Base-by-base conservation (phyloP, 805 yeast species). In the Kluyveromyces nonfermentans region DNA sequence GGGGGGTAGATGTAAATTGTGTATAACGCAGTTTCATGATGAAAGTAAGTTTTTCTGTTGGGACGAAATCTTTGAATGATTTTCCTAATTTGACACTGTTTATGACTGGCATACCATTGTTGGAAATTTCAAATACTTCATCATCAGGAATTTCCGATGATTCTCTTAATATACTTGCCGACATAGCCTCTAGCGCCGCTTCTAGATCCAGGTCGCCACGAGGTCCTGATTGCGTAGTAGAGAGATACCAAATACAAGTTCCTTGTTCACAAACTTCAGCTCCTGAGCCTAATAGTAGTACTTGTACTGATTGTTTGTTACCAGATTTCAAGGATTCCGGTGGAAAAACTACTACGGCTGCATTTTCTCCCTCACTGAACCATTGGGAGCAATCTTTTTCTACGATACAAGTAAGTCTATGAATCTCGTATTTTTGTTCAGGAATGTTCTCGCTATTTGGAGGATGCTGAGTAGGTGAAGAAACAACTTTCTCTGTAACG, bases 321-420 rank as follows among this genome's bases (percentile, higher is more conserved):
- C 78, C 70, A 2, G 72, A 63, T 17, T 81, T 74, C 44, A 90
- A 71, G 1, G 95, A 79, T 15, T 77, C 75, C 15, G 95, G 89
- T 16, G 98, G 97, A 71, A 93, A 90, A 1, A 88, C 95, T 25
- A 90, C 95, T 30, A 89, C 72, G 0, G 96, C 85, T 0, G 90
- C 82, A 37, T 79, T 73, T 67, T 90, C 97, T 40, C 78, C 80
- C 40, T 84, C 88, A 12, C 79, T 74, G 68, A 89, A 84, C 97
- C 97, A 90, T 67, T 88, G 95, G 41, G 73, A 75, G 68, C 97
- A 90, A 50, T 83, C 83, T 57, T 85, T 85, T 50, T 82, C 81
- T 18, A 89, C 97, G 35, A 87, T 77, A 9, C 90, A 84, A 5
- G 85, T 78, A 61, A 90, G 64, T 52, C 96, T 75, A 41, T 88